Evolutionary conservation across 1,284 basidiomycete species (phyloP), one percentile per base, ranked within the genome.

Genomic region (Ceratobasidium sp.): DNA sequence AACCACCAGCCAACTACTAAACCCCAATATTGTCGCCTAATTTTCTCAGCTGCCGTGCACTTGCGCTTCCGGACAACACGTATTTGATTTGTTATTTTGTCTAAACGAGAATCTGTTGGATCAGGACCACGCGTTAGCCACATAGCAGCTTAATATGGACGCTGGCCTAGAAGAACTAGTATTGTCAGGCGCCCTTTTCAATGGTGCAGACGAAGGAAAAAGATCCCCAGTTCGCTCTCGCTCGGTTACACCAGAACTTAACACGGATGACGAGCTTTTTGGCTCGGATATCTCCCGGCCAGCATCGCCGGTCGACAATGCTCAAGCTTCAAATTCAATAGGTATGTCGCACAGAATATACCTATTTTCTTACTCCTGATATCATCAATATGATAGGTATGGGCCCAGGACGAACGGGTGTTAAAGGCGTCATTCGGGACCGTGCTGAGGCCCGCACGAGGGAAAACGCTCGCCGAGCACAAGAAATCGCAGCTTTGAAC

Each of bases 401-500:
- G 92, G 93, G 91, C 6, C 92, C 92, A 9, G 93, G 93, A 1
- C 88, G 94, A 33, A 95, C 93, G 3, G 93, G 93, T 40, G 93
- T 95, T 68, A 95, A 95, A 81, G 94, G 93, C 48, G 94, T 95
- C 78, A 93, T 95, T 78, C 89, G 93, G 40, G 93, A 95, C 83
- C 87, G 90, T 52, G 87, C 91, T 78, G 93, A 95, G 82, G 92
- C 92, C 1, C 87, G 86, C n/a, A 84, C 85, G 54, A 82, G 90
- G 40, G 86, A 88, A 64, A 87, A 88, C 17, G 86, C 87, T 33
- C 89, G 87, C 80, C 85, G 86, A 20, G 85, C 85, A 7, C 84
- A 84, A 42, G 90, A 92, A 73, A 82, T 90, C 20, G 86, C 88
- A 33, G 88, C 86, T 2, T 78, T 91, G 79, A 88, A 88, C 80